Conservation (phyloP, 306 rosid genomes). For the Quercus rubra region DNA sequence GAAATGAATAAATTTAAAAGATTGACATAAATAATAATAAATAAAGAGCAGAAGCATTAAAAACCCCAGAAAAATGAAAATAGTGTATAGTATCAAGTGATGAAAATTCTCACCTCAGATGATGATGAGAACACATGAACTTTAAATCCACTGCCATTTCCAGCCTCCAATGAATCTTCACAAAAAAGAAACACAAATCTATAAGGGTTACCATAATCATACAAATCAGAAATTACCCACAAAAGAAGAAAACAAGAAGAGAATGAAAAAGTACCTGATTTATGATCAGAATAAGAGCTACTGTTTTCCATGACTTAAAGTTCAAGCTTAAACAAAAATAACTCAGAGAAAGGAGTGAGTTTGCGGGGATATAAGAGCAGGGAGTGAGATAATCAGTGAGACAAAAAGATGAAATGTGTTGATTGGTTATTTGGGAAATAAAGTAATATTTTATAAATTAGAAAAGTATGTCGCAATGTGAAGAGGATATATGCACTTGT, state of each 20-base stretch:
- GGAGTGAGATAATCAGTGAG: not conserved
- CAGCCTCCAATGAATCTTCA: conserved; percentile 43
- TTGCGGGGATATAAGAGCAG: not conserved
- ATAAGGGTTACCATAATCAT: not conserved
- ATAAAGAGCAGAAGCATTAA: not conserved
- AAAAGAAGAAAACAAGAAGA: conserved; percentile 6
- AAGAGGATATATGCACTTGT: too few relatives aligned
- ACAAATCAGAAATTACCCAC: conserved; percentile 19
- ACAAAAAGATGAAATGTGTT: not conserved
- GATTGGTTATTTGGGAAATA: not conserved
- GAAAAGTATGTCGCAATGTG: not conserved
- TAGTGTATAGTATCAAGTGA: not conserved
- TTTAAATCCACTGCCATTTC: conserved; percentile 43
- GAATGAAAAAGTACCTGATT: conserved; percentile 4
- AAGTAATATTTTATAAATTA: not conserved
- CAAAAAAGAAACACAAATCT: not conserved
- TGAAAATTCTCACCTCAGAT: conserved; percentile 59
- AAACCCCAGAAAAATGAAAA: not conserved
- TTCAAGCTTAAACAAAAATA: not conserved
- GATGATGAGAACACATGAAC: conserved; percentile 75
- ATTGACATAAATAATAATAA: not conserved
- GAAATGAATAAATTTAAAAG: too few relatives aligned
- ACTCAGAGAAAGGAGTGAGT: not conserved
- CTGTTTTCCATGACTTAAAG: conserved; percentile 24
- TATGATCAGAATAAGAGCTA: not conserved